Conservation (phyloP, 1,284 basidiomycete genomes). For the Tremellales sp. region DNA sequence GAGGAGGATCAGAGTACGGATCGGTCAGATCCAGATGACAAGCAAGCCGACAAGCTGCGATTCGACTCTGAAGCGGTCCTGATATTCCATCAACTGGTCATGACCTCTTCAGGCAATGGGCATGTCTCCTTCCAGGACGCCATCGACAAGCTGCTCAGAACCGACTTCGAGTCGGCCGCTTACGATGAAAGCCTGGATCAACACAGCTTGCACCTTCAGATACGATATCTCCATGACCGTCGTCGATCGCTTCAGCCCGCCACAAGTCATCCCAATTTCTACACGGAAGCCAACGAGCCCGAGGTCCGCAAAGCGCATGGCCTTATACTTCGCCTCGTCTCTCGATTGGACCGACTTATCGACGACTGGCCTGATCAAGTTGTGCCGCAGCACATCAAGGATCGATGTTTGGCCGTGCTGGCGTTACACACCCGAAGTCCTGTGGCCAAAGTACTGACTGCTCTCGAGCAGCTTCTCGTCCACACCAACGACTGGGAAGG, state of each 20-base stretch:
- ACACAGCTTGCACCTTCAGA: constrained; percentile 32
- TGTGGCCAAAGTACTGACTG: constrained; percentile 76
- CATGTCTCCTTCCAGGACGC: not conserved
- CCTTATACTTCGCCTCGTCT: constrained; percentile 56
- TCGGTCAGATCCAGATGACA: constrained; percentile 1
- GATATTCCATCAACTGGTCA: constrained; percentile 29
- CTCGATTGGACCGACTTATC: constrained; percentile 59
- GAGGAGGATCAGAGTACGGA: constrained; percentile 13
- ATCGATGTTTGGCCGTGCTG: constrained; percentile 69
- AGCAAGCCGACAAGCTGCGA: constrained; percentile 18
- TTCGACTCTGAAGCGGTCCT: constrained; percentile 20
- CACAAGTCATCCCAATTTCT: constrained; percentile 64
- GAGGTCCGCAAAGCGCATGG: constrained; percentile 63
- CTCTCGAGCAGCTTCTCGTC: constrained; percentile 77
- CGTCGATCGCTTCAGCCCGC: constrained; percentile 46
- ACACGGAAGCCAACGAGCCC: constrained; percentile 65
- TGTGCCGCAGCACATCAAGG: constrained; percentile 79
- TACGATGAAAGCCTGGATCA: constrained; percentile 33
- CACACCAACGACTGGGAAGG: constrained; percentile 97
- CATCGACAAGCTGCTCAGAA: constrained; percentile 20
- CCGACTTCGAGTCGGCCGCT: constrained; percentile 16
- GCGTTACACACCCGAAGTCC: constrained; percentile 65
- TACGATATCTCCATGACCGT: constrained; percentile 27
- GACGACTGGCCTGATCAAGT: constrained; percentile 95
- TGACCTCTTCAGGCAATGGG: constrained; percentile 13